Base-by-base conservation (phyloP, 75 land plant species). In the Ceratopteris richardii region DNA sequence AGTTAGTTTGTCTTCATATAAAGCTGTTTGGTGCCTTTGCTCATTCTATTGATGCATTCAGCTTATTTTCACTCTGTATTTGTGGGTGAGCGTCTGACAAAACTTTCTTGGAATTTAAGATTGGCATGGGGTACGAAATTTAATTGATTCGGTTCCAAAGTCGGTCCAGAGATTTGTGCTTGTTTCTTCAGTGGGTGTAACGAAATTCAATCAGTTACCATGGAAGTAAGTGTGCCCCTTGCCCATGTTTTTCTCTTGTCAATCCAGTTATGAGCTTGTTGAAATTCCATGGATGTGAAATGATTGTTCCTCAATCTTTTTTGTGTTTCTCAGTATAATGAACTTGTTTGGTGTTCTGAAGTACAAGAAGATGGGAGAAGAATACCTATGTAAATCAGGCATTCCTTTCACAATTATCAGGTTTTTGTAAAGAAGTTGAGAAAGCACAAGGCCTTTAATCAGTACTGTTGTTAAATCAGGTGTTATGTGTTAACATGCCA, bases 291-390 rank as follows among this genome's bases (percentile, higher is more conserved):
- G 28, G 18, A 18, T 46, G 31, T 56, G 42, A 54, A n/a, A 18
- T 57, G 20, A 1, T 55, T n/a, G 12, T 33, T 31, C 2, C 5
- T 27, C 9, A 33, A 1, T n/a, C 44, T 30, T 36, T 21, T 1
- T 46, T 30, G 19, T 30, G 30, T 9, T 16, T 50, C 30, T 2
- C 65, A 93, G 98, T 64, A 86, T 93, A 36, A 85, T 93, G 98
- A 93, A 93, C 56, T 90, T 93, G 21, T 93, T 93, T 62, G 98
- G 98, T 48, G 98, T 93, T 67, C 79, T 93, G 17, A 93, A 85
- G 62, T 93, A 74, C 62, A 89, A 93, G 72, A 93, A 85, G 66
- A 83, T 85, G 90, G 98, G 80, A 14, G 98, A 93, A 59, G 90
- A 93, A 62, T 86, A 79, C 75, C 74, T 93, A 55, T 66, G 66